These are phyloP conservation scores for Epichloe scottii DNA, from an alignment of 2,329 filamentous ascomycete genomes.

Conservation along the genomic window DNA sequence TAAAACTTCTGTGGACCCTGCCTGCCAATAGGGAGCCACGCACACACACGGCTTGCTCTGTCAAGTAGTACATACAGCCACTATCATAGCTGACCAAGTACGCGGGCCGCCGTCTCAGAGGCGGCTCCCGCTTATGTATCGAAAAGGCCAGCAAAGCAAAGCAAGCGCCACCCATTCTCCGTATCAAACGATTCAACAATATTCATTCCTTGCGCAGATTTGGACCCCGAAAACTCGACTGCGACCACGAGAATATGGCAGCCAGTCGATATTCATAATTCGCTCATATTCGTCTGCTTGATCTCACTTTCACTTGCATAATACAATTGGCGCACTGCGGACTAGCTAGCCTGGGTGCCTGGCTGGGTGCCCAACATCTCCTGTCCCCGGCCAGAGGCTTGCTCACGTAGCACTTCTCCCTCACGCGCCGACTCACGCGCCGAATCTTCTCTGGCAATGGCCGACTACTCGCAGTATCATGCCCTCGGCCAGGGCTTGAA, in stretches of 20 bases:
- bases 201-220: background rate
- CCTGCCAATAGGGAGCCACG: background rate
- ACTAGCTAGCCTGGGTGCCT: background rate
- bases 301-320: background rate
- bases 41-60: background rate
- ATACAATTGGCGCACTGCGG: background rate
- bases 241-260: background rate
- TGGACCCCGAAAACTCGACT: background rate
- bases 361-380: background rate
- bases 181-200: background rate
- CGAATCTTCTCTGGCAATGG: constrained; percentile 30
- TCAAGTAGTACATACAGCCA: background rate
- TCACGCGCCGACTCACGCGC: background rate
- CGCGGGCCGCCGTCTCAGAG: background rate
- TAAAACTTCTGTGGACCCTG: background rate
- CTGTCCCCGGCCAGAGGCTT: constrained; percentile 1
- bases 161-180: background rate
- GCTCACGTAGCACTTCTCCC: constrained; percentile 1
- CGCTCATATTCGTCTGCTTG: background rate
- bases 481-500: constrained; percentile 43
- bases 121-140: background rate
- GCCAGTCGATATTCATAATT: background rate
- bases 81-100: too few species aligned
- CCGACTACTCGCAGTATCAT: constrained; percentile 43
- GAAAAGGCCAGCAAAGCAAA: constrained; percentile 12